Base-by-base conservation (phyloP, 768 basidiomycete species). In the Boletus speciosus region DNA sequence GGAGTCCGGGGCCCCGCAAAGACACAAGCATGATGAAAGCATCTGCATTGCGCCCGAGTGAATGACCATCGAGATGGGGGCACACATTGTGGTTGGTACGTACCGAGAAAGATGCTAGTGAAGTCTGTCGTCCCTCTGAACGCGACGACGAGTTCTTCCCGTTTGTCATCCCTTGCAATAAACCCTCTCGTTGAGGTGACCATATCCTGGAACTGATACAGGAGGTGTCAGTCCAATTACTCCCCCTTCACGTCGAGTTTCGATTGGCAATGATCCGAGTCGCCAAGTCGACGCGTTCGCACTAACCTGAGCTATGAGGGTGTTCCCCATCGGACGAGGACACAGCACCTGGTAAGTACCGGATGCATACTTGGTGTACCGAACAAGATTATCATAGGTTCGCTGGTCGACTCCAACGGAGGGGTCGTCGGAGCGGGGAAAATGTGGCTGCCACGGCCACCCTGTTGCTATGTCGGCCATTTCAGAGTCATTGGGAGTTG, bases 331-430 rank as follows among this genome's bases (percentile, higher is more conserved):
- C n/a, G 81, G 81, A 10, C 67, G 65, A 5, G 75, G 77, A 52
- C 80, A 81, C 7, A 78, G 35, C 25, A 66, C 49, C 49, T 77
- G 78, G 56, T 81, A 81, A 16, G 73, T 73, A 2, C 78, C 78
- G 6, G 79, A 81, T 6, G 81, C 74, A 58, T 80, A 82, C 59
- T 78, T 79, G 1, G 76, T 71, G 58, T 76, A 80, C 14, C 67
- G 71, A 52, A 73, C 74, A 34, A 81, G 71, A 44, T 79, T 65
- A 41, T 74, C 62, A 52, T 78, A 81, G 1, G 72, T 66, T 19
- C 60, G 49, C 27, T 72, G 66, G 43, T 71, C 64, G 39, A 79
- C 69, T 4, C 72, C 74, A 6, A 43, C 54, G 15, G 52, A 42
- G 14, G 60, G 54, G 32, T 71, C 68, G 31, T 56, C 48, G 27